Conservation (phyloP, 2,329 filamentous ascomycete genomes). For the Trichoderma oligosporum region DNA sequence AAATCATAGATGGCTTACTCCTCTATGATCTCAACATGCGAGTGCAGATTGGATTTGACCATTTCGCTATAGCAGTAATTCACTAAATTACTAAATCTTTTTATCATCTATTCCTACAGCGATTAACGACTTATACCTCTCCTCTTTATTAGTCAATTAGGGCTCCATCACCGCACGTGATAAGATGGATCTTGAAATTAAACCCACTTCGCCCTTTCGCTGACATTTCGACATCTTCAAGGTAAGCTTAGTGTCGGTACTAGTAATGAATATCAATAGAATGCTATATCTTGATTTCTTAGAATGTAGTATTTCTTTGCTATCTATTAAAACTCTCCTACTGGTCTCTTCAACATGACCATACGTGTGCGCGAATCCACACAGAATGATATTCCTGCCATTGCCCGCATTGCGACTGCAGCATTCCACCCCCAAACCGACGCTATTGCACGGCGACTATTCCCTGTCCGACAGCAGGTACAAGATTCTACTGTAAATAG, state of each 20-base stretch:
- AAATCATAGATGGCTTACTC: no score
- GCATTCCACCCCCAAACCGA: slow-evolving; percentile 26
- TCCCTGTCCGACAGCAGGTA: slow-evolving; percentile 21
- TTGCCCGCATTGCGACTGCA: slow-evolving; percentile 25
- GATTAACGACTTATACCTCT: no score
- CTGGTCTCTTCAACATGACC: slow-evolving; percentile 23
- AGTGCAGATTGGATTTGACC: no score
- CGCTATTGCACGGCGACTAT: slow-evolving; percentile 20
- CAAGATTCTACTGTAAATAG: neutral
- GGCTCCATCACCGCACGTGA: neutral
- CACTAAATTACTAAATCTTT: no score
- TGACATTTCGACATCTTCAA: slow-evolving; percentile 16
- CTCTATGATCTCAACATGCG: no score
- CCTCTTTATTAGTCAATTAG: no score
- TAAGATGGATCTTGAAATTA: neutral
- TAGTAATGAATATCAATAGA: neutral
- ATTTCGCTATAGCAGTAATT: no score
- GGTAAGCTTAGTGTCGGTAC: slow-evolving; percentile 3
- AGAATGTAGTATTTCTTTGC: neutral
- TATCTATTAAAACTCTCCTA: neutral
- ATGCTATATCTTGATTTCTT: neutral
- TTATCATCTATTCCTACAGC: no score
- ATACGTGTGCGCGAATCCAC: slow-evolving; percentile 26
- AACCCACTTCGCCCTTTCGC: slow-evolving; percentile 12
- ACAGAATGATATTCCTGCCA: slow-evolving; percentile 25